These are phyloP conservation scores for Trichoderma reesei DNA, from an alignment of 495 filamentous ascomycete species.

Conservation along the genomic window DNA sequence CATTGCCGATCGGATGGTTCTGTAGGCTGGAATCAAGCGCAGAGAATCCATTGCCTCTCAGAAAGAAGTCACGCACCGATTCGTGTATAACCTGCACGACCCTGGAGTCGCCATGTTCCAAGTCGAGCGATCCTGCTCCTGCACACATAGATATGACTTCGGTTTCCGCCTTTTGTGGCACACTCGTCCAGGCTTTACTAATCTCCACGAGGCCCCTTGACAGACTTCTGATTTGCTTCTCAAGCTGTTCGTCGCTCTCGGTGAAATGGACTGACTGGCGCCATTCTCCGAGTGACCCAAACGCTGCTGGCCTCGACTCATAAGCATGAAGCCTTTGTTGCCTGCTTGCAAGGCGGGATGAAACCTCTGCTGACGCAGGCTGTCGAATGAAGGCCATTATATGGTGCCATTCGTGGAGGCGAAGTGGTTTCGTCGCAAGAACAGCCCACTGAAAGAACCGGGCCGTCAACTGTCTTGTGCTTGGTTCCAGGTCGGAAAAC, in stretches of 20 bases:
- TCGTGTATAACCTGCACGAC: conserved; percentile 15
- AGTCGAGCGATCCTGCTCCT: conserved; percentile 11
- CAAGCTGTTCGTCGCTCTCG: conserved; percentile 12
- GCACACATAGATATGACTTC: neutral
- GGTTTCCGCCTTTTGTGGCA: neutral
- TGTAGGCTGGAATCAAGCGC: neutral
- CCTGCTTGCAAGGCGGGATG: no score
- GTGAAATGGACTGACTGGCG: conserved; percentile 10
- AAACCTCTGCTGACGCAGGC: neutral
- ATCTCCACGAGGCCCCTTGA: conserved; percentile 13
- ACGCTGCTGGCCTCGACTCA: neutral
- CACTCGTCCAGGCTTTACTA: neutral
- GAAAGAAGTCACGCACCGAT: conserved; percentile 14
- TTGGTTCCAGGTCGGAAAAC: neutral
- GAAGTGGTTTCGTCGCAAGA: conserved; percentile 11
- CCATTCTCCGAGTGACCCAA: conserved; percentile 12
- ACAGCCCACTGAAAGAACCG: conserved; percentile 16
- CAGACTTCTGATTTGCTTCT: conserved; percentile 7
- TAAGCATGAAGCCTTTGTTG: no score
- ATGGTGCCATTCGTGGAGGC: conserved; percentile 18
- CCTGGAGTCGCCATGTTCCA: conserved; percentile 7
- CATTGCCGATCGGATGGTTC: neutral
- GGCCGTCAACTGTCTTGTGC: neutral
- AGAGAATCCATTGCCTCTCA: conserved; percentile 2
- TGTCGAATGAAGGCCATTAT: conserved; percentile 15